Conservation (phyloP, 176 grass and related monocot species). For the Raddia guianensis region DNA sequence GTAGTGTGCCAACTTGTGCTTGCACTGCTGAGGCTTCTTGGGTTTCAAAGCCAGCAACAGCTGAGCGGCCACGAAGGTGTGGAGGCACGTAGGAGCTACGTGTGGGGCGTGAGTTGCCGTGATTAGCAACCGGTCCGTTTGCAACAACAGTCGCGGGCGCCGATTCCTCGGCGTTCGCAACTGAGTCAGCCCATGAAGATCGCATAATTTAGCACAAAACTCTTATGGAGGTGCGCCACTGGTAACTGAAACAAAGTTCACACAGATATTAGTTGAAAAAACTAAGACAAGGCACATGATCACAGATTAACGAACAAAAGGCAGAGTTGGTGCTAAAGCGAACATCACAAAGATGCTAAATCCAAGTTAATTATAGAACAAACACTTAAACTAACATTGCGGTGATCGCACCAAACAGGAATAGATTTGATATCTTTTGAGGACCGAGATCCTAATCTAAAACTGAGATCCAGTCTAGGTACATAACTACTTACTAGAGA, state of each 20-base stretch:
- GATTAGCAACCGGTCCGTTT: conserved; percentile 35
- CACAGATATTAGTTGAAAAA: neutral
- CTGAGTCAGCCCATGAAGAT: conserved; percentile 98
- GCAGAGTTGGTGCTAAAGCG: neutral
- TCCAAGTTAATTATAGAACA: neutral
- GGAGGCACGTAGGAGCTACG: conserved; percentile 80
- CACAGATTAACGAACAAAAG: neutral
- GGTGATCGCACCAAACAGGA: neutral
- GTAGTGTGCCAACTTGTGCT: conserved; percentile 29
- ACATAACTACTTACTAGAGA: neutral
- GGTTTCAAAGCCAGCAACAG: neutral
- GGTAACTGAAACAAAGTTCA: neutral
- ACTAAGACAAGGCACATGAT: neutral
- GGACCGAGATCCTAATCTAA: neutral
- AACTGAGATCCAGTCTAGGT: neutral
- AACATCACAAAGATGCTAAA: neutral
- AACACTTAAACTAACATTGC: neutral
- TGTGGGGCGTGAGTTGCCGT: conserved; percentile 47
- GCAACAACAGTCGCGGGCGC: conserved; percentile 60
- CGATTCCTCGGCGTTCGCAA: conserved; percentile 96
- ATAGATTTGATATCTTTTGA: neutral
- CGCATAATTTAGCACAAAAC: conserved; percentile 84
- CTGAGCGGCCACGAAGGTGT: conserved; percentile 60
- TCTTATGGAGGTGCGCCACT: neutral
- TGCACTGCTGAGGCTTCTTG: neutral